Conservation (phyloP, 208 protist genomes). For the Wallacemonas collosoma region DNA sequence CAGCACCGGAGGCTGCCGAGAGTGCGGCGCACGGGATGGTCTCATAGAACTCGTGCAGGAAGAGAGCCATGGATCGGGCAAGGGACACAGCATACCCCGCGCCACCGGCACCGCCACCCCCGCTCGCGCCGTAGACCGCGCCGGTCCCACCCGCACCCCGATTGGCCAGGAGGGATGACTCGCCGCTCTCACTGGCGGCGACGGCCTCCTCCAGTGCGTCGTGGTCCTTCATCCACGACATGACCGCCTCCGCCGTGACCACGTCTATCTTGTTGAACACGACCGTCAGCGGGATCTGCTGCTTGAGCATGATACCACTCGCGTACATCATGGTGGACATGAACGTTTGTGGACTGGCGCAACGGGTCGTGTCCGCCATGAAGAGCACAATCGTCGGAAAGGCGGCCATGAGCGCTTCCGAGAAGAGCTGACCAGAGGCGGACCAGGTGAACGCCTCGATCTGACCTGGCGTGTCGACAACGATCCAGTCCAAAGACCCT, state of each 20-base stretch:
- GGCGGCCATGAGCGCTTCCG: slow-evolving; percentile 92
- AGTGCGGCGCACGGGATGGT: slow-evolving; percentile 89
- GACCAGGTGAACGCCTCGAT: slow-evolving; percentile 99
- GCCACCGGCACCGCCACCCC: slow-evolving; percentile 6
- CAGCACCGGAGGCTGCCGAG: slow-evolving; percentile 92
- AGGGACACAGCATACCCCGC: slow-evolving; percentile 90
- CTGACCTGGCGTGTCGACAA: slow-evolving; percentile 99
- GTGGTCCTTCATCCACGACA: slow-evolving; percentile 96
- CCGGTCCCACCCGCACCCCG: neutral
- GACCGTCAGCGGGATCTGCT: slow-evolving; percentile 97
- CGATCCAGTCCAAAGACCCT: slow-evolving; percentile 90
- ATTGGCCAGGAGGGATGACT: neutral
- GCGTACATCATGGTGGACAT: slow-evolving; percentile 99
- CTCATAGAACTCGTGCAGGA: slow-evolving; percentile 98
- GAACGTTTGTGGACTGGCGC: slow-evolving; percentile 95
- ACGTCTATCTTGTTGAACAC: slow-evolving; percentile 99
- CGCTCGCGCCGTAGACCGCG: neutral
- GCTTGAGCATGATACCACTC: slow-evolving; percentile 98
- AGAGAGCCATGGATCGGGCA: slow-evolving; percentile 94
- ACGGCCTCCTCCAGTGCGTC: slow-evolving; percentile 88
- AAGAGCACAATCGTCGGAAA: slow-evolving; percentile 97
- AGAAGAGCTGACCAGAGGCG: slow-evolving; percentile 97
- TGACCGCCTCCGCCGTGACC: slow-evolving; percentile 71
- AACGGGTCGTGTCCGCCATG: slow-evolving; percentile 97
- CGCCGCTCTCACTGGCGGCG: slow-evolving; percentile 42